Evolutionary conservation across 164 flowering plant genomes (phyloP).

Genomic region (Litsea cubeba): DNA sequence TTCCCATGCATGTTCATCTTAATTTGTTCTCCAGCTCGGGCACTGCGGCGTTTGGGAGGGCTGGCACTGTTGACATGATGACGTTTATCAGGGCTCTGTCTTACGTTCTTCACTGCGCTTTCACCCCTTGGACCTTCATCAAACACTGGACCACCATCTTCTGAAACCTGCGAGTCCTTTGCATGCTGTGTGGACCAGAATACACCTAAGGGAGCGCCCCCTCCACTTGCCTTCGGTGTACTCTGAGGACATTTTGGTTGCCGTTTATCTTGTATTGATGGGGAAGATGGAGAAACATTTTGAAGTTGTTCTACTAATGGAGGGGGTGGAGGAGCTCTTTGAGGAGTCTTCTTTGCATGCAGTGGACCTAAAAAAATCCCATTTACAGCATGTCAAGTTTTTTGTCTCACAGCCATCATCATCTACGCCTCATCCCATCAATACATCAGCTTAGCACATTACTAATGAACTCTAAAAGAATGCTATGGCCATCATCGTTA

Average conservation of each 20-base stretch:
- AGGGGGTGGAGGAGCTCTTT: conserved; percentile 81
- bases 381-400: neutral
- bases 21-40: conserved; percentile 14
- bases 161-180: conserved; percentile 31
- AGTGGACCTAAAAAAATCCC: conserved; percentile 12
- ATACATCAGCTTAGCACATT: too few species aligned
- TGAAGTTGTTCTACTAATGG: conserved; percentile 47
- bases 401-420: too few species aligned
- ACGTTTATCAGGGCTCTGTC: conserved; percentile 22
- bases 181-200: conserved; percentile 95
- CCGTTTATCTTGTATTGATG: neutral
- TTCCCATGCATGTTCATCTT: conserved; percentile 30
- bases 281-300: conserved; percentile 25
- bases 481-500: neutral
- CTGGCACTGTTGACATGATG: conserved; percentile 16
- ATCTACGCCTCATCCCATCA: too few species aligned
- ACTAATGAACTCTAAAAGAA: neutral
- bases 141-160: conserved; percentile 47
- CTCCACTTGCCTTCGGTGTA: conserved; percentile 31
- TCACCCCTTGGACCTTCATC: conserved; percentile 48
- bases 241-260: neutral
- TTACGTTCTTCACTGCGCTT: conserved; percentile 25
- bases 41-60: conserved; percentile 27
- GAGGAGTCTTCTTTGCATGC: conserved; percentile 43
- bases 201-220: conserved; percentile 61